Conservation (phyloP, 192 early-diverging fungal species). For the Coemansia biformis region DNA sequence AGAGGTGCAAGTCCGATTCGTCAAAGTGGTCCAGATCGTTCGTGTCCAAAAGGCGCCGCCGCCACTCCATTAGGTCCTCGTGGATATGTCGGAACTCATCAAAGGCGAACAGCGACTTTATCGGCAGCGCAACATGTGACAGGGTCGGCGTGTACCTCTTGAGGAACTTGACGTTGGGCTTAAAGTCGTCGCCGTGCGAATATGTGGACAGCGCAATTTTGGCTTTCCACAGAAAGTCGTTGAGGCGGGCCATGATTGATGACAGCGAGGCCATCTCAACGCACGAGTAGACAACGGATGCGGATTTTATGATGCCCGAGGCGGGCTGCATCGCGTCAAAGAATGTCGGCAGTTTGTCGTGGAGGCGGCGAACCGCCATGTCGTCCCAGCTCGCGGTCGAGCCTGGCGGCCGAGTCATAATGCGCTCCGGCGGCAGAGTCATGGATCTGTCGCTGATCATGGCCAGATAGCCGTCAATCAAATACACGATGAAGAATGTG, state of each 20-base stretch:
- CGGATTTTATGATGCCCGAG: conserved; percentile 6
- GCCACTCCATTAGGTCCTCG: conserved; percentile 15
- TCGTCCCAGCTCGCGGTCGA: conserved; percentile 31
- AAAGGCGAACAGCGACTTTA: conserved; percentile 23
- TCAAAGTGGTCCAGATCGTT: conserved; percentile 4
- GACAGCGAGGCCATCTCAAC: conserved; percentile 18
- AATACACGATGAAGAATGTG: conserved; percentile 25
- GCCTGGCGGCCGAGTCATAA: conserved; percentile 14
- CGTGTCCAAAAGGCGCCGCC: conserved; percentile 7
- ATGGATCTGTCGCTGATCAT: conserved; percentile 29
- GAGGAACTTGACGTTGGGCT: conserved; percentile 10
- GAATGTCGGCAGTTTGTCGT: conserved; percentile 4
- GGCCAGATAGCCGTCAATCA: conserved; percentile 29
- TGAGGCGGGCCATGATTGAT: conserved; percentile 13
- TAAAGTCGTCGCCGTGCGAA: conserved; percentile 9
- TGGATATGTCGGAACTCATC: conserved; percentile 20
- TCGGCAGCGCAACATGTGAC: background rate
- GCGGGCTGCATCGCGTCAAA: conserved; percentile 6
- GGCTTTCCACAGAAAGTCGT: conserved; percentile 24
- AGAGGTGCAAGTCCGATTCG: conserved; percentile 2
- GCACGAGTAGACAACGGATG: conserved; percentile 7
- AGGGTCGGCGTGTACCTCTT: background rate
- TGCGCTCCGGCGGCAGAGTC: conserved; percentile 15
- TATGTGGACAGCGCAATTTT: conserved; percentile 10
- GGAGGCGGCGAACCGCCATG: conserved; percentile 5